Evolutionary conservation across 2,329 filamentous ascomycete species (phyloP), one percentile per base, ranked within the genome.

Genomic region (Fonsecaea monophora): DNA sequence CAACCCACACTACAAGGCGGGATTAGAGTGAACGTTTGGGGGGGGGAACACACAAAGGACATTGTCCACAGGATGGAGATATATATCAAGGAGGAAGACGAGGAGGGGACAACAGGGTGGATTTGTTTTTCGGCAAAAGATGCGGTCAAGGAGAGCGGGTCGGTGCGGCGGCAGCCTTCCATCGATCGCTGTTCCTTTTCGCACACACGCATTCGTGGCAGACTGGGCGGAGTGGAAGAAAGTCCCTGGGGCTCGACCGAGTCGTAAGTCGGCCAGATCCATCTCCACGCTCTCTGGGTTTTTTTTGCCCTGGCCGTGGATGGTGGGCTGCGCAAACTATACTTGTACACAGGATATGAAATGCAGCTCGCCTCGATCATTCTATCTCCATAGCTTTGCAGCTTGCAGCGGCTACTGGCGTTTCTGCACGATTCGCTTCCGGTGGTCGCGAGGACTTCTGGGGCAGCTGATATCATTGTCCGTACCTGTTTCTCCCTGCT

Each of bases 71-170:
- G 18, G 53, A 50, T 10, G 25, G 45, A 50, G 18, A 50, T 50
- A 50, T 50, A 50, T 50, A 25, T 25, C 45, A 50, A 21, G 21
- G 45, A 25, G 45, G 45, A 12, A 9, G 6, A 7, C 18, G n/a
- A 21, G 45, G 8, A 13, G 45, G 45, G 18, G 45, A 21, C 8
- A 4, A 1, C 10, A 18, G 45, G 18, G 42, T 21, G 59, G 53
- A 37, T 30, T 61, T 21, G 32, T 25, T 25, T 50, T 53, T 34
- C 45, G 45, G 18, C 45, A 25, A 21, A 70, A 70, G 67, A 40
- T 66, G 68, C 68, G 68, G 68, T 70, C 68, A 67, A 61, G 48
- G 37, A 62, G 35, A 25, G 25, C 66, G 68, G 68, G 68, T 62
- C 65, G 58, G 38, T 53, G 59, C 48, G 42, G 53, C 53, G 50